These are phyloP conservation scores for Globisporangium echinulatum DNA, from an alignment of 352 stramenopile species.

Conservation along the genomic window DNA sequence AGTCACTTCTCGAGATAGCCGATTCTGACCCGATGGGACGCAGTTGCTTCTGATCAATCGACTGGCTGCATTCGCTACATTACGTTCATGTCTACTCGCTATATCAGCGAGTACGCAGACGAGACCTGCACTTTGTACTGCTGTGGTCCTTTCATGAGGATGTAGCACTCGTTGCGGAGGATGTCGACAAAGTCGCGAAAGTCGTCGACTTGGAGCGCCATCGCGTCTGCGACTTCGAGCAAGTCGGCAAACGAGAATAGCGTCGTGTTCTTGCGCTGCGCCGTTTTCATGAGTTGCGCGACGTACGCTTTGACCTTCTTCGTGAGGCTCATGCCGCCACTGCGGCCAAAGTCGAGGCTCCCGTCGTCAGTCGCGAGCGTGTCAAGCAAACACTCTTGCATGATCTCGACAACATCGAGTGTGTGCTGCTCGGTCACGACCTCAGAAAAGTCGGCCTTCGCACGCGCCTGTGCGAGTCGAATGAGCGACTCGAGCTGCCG, in stretches of 20 bases:
- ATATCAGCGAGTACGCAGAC: conserved; percentile 25
- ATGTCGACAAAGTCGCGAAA: conserved; percentile 83
- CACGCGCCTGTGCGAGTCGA: conserved; percentile 87
- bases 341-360: conserved; percentile 81
- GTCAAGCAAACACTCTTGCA: conserved; percentile 91
- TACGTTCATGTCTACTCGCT: too few relatives aligned
- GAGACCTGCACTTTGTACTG: conserved; percentile 75
- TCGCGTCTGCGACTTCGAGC: conserved; percentile 62
- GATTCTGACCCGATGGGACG: too few relatives aligned
- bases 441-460: conserved; percentile 92
- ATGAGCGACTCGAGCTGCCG: conserved; percentile 95
- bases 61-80: too few relatives aligned
- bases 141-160: conserved; percentile 77
- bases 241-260: conserved; percentile 78
- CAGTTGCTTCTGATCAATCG: too few relatives aligned
- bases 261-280: conserved; percentile 41
- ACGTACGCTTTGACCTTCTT: conserved; percentile 84
- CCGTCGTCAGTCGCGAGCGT: conserved; percentile 87
- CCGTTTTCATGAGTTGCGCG: conserved; percentile 63
- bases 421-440: conserved; percentile 92
- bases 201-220: conserved; percentile 70
- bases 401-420: conserved; percentile 95
- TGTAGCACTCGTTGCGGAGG: conserved; percentile 80
- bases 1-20: too few relatives aligned
- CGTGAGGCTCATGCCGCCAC: conserved; percentile 51